Conservation (phyloP, 2,329 filamentous ascomycete species). For the Mycocentrospora acerina region DNA sequence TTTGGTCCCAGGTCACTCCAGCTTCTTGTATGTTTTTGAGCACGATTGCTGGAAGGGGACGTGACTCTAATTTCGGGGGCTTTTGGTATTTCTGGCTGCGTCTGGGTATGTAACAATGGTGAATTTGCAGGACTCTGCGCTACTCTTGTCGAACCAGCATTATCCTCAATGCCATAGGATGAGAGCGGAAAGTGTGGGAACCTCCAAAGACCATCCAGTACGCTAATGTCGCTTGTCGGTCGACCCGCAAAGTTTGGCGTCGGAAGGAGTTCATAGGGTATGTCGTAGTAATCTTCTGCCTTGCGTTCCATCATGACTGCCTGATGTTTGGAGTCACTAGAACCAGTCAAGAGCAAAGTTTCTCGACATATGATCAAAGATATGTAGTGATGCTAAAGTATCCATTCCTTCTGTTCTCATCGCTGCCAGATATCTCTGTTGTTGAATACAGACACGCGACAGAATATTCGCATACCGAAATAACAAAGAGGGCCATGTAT, state of each 20-base stretch:
- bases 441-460: no score
- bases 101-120: slow-evolving; percentile 4
- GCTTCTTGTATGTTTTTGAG: slow-evolving; percentile 2
- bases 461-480: no score
- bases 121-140: slow-evolving; percentile 3
- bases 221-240: slow-evolving; percentile 24
- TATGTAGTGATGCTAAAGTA: no score
- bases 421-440: no score
- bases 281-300: slow-evolving; percentile 24
- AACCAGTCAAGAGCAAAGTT: no score
- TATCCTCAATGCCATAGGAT: slow-evolving; percentile 8
- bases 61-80: slow-evolving; percentile 9
- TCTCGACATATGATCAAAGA: no score
- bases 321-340: no score
- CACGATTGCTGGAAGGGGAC: slow-evolving; percentile 4
- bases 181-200: slow-evolving; percentile 7
- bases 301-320: slow-evolving; percentile 8
- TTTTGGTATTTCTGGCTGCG: slow-evolving; percentile 2
- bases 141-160: slow-evolving; percentile 9
- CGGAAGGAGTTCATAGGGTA: slow-evolving; percentile 20
- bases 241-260: slow-evolving; percentile 26
- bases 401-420: no score
- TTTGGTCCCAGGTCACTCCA: slow-evolving; percentile 9
- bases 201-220: slow-evolving; percentile 12
- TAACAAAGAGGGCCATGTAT: no score